Percentiles rank a stretch among this genome's conserved stretches.
Evolutionary conservation across 2,329 filamentous ascomycete species (phyloP).

Genomic region (Pseudopyrenochaeta lycopersici): DNA sequence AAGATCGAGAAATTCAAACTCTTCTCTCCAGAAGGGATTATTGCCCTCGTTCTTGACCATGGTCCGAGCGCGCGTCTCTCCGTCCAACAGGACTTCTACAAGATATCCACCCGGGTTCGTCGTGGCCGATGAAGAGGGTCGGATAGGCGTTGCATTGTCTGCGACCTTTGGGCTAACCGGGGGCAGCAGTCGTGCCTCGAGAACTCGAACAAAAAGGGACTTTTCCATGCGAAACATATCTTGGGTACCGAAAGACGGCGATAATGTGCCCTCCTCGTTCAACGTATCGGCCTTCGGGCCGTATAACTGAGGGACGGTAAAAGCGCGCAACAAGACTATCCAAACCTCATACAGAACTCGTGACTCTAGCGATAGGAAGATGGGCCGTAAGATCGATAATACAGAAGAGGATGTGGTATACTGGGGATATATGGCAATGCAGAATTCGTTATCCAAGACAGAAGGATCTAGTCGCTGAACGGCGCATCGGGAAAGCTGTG

Average conservation of each 20-base stretch:
- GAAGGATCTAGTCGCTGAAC: constrained; percentile 90
- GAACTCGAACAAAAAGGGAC: constrained; percentile 66
- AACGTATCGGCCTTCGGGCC: constrained; percentile 65
- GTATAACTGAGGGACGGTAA: constrained; percentile 91
- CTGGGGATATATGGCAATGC: constrained; percentile 93
- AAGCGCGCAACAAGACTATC: constrained; percentile 90
- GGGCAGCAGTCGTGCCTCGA: constrained; percentile 66
- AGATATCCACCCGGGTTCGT: constrained; percentile 71
- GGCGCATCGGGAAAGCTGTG: constrained; percentile 86
- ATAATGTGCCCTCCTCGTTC: constrained; percentile 48
- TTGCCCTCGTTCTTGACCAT: constrained; percentile 74
- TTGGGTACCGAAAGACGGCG: constrained; percentile 52
- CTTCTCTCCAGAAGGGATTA: constrained; percentile 84
- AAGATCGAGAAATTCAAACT: constrained; percentile 78
- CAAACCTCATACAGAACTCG: constrained; percentile 95
- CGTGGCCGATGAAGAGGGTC: constrained; percentile 43
- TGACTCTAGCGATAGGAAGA: constrained; percentile 87
- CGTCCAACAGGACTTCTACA: constrained; percentile 80
- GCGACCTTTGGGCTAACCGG: constrained; percentile 48
- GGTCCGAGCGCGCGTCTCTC: constrained; percentile 79
- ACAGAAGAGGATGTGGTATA: constrained; percentile 80
- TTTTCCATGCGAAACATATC: constrained; percentile 75
- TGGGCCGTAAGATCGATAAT: constrained; percentile 81
- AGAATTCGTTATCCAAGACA: constrained; percentile 91
- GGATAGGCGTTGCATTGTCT: constrained; percentile 36